phyloP scores from a whole-genome alignment of 345 rosid genomes.

The Cardamine chenopodiifolia region DNA sequence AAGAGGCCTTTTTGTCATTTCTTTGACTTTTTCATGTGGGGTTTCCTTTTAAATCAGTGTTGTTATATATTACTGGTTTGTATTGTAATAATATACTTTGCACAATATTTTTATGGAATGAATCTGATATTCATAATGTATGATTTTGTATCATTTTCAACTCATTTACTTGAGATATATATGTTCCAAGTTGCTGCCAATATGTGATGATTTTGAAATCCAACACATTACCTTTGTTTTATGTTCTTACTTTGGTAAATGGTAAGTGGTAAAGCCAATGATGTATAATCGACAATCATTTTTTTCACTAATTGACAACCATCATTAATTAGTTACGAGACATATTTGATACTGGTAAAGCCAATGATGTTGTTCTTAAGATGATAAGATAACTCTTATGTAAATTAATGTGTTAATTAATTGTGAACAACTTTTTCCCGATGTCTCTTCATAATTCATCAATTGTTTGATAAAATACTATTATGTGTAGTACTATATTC shows the following conservation, averaged over 20 bases:
- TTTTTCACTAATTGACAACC: neutral
- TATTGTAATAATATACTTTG: conserved; percentile 4
- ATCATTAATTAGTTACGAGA: conserved; percentile 10
- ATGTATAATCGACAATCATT: conserved; percentile 4
- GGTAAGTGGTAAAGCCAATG: conserved; percentile 20
- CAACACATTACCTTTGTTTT: conserved; percentile 9
- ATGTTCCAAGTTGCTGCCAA: conserved; percentile 10
- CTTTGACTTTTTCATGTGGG: conserved; percentile 33
- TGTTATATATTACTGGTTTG: neutral
- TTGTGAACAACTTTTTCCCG: conserved; percentile 1
- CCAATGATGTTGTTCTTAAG: no score
- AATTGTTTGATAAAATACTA: conserved; percentile 5
- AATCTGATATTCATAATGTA: neutral
- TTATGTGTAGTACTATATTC: conserved; percentile 16
- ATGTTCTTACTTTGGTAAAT: neutral
- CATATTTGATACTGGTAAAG: conserved; percentile 1
- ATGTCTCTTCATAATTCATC: conserved; percentile 10
- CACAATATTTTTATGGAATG: neutral
- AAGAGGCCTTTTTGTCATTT: conserved; percentile 22
- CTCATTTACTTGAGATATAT: conserved; percentile 2
- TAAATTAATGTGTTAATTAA: neutral
- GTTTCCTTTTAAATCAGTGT: neutral
- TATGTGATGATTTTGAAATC: conserved; percentile 6
- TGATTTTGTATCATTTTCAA: conserved; percentile 6
- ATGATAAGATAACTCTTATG: neutral